Evolutionary conservation across 768 basidiomycete genomes (phyloP).

Genomic region (Suillus spraguei): DNA sequence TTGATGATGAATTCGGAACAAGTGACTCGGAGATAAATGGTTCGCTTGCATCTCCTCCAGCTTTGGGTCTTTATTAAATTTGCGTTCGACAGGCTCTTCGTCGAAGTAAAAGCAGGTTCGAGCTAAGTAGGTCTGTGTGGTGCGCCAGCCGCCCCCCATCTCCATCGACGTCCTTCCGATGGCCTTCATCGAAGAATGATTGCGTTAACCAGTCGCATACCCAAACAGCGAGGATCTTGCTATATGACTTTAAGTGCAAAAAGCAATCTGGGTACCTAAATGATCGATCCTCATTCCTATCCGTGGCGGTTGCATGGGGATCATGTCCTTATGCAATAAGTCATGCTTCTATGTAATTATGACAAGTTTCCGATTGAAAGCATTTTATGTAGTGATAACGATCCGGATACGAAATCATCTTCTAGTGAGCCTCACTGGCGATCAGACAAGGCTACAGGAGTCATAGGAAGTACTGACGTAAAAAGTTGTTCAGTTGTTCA

Average conservation of each 20-base stretch:
- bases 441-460: not conserved
- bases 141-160: too few species aligned
- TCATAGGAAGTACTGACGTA: not conserved
- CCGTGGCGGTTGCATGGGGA: not conserved
- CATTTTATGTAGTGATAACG: too few species aligned
- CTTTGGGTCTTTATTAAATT: not conserved
- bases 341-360: not conserved
- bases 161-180: not conserved
- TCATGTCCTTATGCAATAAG: not conserved
- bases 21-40: slow-evolving; percentile 3
- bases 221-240: not conserved
- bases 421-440: too few species aligned
- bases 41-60: not conserved
- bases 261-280: not conserved
- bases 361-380: not conserved
- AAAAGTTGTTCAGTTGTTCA: not conserved
- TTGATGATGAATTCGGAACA: slow-evolving; percentile 6
- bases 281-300: not conserved
- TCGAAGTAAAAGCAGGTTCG: not conserved
- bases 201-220: not conserved
- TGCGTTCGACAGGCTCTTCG: not conserved
- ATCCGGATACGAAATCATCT: not conserved
- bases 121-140: not conserved
- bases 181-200: not conserved
- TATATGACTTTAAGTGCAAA: not conserved